Conservation (phyloP, 2,329 filamentous ascomycete genomes). For the Cercospora beticola region DNA sequence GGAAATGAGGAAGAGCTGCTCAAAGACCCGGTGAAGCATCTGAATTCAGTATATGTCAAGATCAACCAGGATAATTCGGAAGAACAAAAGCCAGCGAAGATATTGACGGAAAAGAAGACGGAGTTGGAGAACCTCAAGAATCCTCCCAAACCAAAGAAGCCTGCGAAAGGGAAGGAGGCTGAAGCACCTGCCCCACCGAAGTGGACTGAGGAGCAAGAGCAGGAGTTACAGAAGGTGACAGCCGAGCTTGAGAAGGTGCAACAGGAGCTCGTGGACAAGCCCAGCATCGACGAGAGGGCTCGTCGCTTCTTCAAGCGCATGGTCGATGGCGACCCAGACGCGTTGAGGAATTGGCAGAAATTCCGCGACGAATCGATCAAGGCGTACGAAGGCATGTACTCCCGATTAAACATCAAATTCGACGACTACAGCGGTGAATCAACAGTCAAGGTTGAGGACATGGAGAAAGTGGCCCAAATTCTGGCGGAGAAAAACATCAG, state of each 20-base stretch:
- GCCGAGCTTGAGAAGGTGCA: conserved; percentile 50
- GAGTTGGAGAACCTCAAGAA: conserved; percentile 44
- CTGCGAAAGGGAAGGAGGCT: conserved; percentile 49
- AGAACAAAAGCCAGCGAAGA: conserved; percentile 66
- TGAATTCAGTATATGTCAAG: conserved; percentile 78
- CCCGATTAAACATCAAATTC: conserved; percentile 63
- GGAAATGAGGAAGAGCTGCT: conserved; percentile 70
- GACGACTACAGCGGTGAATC: conserved; percentile 70
- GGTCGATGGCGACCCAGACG: conserved; percentile 61
- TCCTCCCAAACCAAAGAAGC: conserved; percentile 42
- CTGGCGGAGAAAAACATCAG: conserved; percentile 62
- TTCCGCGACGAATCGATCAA: conserved; percentile 65
- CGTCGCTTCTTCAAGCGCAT: conserved; percentile 69
- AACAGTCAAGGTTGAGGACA: conserved; percentile 62
- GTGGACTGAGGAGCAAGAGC: conserved; percentile 48
- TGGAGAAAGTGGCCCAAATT: conserved; percentile 59
- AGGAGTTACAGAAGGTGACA: conserved; percentile 50
- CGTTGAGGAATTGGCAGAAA: conserved; percentile 61
- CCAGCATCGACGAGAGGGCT: conserved; percentile 70
- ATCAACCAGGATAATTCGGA: conserved; percentile 64
- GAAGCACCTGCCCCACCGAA: conserved; percentile 28
- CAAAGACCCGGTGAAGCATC: conserved; percentile 75
- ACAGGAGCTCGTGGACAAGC: conserved; percentile 50
- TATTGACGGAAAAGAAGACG: conserved; percentile 44
- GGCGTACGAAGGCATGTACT: conserved; percentile 64